Conservation (phyloP, 352 stramenopile species). For the Globisporangium camurandrum region DNA sequence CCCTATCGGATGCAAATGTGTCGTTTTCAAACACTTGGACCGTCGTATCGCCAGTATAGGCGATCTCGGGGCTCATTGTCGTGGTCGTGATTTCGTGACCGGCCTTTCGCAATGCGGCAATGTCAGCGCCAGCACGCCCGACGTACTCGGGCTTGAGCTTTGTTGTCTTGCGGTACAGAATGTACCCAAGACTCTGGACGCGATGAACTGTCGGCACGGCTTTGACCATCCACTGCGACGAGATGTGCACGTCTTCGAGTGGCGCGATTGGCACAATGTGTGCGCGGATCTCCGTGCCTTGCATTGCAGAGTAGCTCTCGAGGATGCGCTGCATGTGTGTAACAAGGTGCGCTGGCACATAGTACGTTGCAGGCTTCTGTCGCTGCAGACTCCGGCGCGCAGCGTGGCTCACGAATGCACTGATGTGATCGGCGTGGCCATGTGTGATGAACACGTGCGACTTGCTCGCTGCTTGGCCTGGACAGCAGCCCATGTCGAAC, state of each 20-base stretch:
- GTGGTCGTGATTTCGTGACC: conserved; percentile 37
- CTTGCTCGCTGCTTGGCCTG: conserved; percentile 40
- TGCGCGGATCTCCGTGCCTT: conserved; percentile 46
- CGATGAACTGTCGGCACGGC: conserved; percentile 64
- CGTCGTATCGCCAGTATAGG: conserved; percentile 80
- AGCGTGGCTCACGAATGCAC: conserved; percentile 50
- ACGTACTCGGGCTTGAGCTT: conserved; percentile 46
- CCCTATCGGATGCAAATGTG: not conserved
- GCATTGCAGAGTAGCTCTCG: conserved; percentile 44
- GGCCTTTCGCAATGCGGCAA: conserved; percentile 34
- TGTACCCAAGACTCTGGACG: conserved; percentile 68
- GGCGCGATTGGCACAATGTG: conserved; percentile 41
- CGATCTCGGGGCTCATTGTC: conserved; percentile 42
- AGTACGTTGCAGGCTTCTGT: conserved; percentile 61
- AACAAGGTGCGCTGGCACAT: conserved; percentile 46
- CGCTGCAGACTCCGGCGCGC: conserved; percentile 41
- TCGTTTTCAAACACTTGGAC: conserved; percentile 38
- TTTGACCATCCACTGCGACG: conserved; percentile 47
- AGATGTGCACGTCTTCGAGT: conserved; percentile 48
- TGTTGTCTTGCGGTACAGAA: conserved; percentile 55
- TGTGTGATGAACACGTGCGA: conserved; percentile 84
- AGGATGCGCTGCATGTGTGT: conserved; percentile 48
- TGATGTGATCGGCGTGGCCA: conserved; percentile 80
- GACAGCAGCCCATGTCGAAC: conserved; percentile 68
- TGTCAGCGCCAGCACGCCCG: conserved; percentile 25